A percentile compares a stretch with the other conserved stretches of the same genome.
Evolutionary conservation across 306 rosid species (phyloP).

Genomic region (Cucumis cinereus): DNA sequence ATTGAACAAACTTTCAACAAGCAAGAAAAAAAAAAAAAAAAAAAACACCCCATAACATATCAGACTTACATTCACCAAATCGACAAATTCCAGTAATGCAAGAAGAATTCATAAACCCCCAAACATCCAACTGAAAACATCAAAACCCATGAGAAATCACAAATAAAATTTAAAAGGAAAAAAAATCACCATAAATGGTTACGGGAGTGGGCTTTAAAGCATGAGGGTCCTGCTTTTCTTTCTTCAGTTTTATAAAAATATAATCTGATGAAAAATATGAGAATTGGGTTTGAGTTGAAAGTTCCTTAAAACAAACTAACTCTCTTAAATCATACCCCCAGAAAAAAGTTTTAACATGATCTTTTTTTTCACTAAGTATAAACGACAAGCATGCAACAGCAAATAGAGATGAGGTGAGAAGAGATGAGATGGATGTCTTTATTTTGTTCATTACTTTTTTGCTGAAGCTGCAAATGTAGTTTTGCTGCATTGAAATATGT

Average conservation of each 20-base stretch:
- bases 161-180: background rate
- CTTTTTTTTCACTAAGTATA: too few relatives aligned
- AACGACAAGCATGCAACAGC: too few relatives aligned
- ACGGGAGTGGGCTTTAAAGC: too few relatives aligned
- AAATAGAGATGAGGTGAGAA: slow-evolving; percentile 22
- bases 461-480: too few relatives aligned
- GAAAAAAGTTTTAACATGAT: too few relatives aligned
- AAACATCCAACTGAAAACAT: background rate
- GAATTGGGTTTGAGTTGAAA: too few relatives aligned
- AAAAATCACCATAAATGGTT: slow-evolving; percentile 63
- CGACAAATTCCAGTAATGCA: background rate
- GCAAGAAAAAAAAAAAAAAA: background rate
- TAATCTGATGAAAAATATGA: too few relatives aligned
- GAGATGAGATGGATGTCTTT: background rate
- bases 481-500: background rate
- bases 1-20: background rate
- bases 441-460: slow-evolving; percentile 5
- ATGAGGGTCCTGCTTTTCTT: too few relatives aligned
- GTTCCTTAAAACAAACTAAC: too few relatives aligned
- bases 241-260: too few relatives aligned
- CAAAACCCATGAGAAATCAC: background rate
- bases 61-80: background rate
- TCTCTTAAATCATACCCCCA: too few relatives aligned
- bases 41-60: background rate
- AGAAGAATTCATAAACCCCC: background rate